Evolutionary conservation across 2,329 filamentous ascomycete genomes (phyloP), one percentile per base, ranked within the genome.

Genomic region (Verruconis gallopava): DNA sequence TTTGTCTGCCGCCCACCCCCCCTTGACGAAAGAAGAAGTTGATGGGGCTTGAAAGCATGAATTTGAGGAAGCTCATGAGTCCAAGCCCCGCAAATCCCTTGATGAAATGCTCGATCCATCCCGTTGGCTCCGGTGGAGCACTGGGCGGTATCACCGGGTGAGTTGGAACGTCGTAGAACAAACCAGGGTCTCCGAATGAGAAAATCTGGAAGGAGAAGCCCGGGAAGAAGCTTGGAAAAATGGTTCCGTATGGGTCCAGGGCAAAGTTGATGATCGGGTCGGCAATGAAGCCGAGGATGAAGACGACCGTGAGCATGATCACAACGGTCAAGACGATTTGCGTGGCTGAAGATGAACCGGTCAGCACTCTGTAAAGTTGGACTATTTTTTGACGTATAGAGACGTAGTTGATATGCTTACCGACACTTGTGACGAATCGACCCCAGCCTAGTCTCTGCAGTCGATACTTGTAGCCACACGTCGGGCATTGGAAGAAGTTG

Each of bases 71-170:
- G 0, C 89, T 88, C 14, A 96, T 65, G 4, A 96, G 65, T 5
- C 91, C 91, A 38, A 96, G 71, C 4, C 85, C 89, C n/a, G 89
- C 79, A 50, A 95, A 70, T 0, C 91, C 91, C 60, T 95, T 95
- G 44, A 82, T 48, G 50, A 95, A 91, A 56, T 98, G 91, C 51
- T 83, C 77, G 4, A 68, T 53, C 89, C 89, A 96, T 1, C 76
- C 74, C 1, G 62, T 61, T 11, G 69, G 58, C 45, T 73, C 68
- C 53, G 9, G 25, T 30, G 44, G 20, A 9, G 25, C 25, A 9
- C 25, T 9, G n/a, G 9, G 25, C 25, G 25, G 25, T n/a, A 9
- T 9, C 6, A 30, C n/a, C 9, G 25, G 25, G 6, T 9, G 25
- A 9, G 25, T n/a, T n/a, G 25, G 25, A 9, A n/a, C 25, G 25